These are phyloP conservation scores for Stevia rebaudiana DNA, from an alignment of 140 eudicot genomes.

Conservation along the genomic window DNA sequence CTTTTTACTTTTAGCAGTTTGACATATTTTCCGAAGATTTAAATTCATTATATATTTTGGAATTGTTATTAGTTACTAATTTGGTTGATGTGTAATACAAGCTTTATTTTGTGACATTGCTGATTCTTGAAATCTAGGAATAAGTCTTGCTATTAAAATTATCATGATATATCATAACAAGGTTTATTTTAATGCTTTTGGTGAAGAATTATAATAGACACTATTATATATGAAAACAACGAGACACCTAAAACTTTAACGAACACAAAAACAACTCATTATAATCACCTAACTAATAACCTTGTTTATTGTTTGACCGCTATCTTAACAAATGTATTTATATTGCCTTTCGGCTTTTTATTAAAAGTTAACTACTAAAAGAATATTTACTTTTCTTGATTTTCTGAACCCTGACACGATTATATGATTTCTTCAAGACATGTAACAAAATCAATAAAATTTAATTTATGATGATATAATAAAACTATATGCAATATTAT, in stretches of 20 bases:
- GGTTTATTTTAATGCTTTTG: background rate
- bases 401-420: too few relatives aligned
- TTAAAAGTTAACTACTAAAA: too few relatives aligned
- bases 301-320: slow-evolving; percentile 19
- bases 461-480: too few relatives aligned
- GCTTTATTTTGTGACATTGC: background rate
- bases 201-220: slow-evolving; percentile 4
- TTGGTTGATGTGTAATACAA: too few relatives aligned
- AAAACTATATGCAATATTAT: too few relatives aligned
- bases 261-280: slow-evolving; percentile 2
- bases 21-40: too few relatives aligned
- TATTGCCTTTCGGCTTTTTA: background rate
- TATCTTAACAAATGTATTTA: too few relatives aligned
- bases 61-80: background rate
- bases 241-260: background rate
- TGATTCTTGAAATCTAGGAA: background rate
- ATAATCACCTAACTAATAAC: slow-evolving; percentile 10
- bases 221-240: slow-evolving; percentile 11
- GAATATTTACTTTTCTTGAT: too few relatives aligned
- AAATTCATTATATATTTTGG: too few relatives aligned
- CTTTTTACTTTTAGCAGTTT: background rate
- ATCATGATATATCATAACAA: background rate
- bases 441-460: too few relatives aligned
- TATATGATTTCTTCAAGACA: too few relatives aligned
- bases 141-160: background rate